Base-by-base conservation (phyloP, 305 asterid species). In the Plantago coronopus region DNA sequence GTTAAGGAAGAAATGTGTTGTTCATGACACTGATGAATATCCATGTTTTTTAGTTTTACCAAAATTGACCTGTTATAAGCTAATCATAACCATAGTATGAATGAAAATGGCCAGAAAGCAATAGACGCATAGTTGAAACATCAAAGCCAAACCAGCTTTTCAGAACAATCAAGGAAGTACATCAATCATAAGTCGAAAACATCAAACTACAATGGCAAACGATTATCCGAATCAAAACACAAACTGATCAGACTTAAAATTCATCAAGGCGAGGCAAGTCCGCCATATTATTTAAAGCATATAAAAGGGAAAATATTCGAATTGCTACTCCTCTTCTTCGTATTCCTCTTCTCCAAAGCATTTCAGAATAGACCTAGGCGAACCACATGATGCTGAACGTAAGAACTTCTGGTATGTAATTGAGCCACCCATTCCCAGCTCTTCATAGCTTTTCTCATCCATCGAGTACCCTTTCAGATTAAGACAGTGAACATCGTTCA, bases 341-440 rank as follows among this genome's bases (percentile, higher is more conserved):
- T 78, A 91, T 3, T 72, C 75, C 57, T 81, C 93, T 20, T 75
- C 81, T 71, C 81, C 75, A 54, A 77, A 78, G 66, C 90, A 79
- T 48, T 81, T 77, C 79, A 88, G 77, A 74, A 62, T 83, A 19
- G 93, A 83, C 79, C 78, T 83, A 4, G 96, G 91, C 20, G 95
- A 88, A 21, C 74, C 81, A 70, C 83, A 83, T 16, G 57, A 11
- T 2, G 57, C 29, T 57, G 54, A 70, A 67, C 3, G 47, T 75
- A 62, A 17, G 16, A 83, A 88, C 73, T 75, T 83, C 76, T 77
- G 84, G 87, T 80, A 83, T 45, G 84, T 70, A n/a, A 84, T 70
- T 1, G 85, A 72, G 7, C 94, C 83, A 7, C 85, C 91, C 54
- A 27, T 19, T 64, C 89, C 91, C 53, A 89, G 78, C 51, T 73